Evolutionary conservation across 768 basidiomycete genomes (phyloP).

Genomic region (Filobasidium floriforme): DNA sequence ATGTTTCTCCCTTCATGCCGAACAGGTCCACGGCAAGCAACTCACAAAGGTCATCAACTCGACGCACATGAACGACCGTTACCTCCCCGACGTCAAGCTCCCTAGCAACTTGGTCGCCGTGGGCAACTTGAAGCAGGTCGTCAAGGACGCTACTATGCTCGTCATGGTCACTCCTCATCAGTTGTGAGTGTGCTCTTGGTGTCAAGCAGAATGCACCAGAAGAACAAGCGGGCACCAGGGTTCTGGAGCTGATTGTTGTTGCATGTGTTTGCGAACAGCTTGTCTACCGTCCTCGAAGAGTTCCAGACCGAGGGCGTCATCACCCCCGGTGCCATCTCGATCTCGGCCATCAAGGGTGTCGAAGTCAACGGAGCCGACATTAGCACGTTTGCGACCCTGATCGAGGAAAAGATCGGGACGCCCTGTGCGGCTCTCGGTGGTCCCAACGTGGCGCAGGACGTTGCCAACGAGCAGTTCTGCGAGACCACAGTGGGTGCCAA

Average conservation of each 20-base stretch:
- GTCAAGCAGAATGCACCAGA: too few relatives aligned
- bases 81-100: conserved; percentile 47
- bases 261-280: too few relatives aligned
- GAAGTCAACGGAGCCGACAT: conserved; percentile 48
- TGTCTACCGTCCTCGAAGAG: conserved; percentile 38
- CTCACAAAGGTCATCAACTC: conserved; percentile 50
- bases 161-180: conserved; percentile 50
- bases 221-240: too few relatives aligned
- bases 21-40: conserved; percentile 42
- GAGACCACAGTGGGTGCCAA: conserved; percentile 50
- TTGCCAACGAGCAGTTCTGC: conserved; percentile 44
- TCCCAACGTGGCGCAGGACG: conserved; percentile 49
- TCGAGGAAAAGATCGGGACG: conserved; percentile 46
- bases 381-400: conserved; percentile 48
- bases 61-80: conserved; percentile 48
- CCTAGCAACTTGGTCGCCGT: conserved; percentile 47
- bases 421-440: conserved; percentile 48
- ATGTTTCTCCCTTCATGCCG: not conserved
- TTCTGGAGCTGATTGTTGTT: too few relatives aligned
- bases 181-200: conserved; percentile 24
- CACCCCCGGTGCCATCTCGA: conserved; percentile 42
- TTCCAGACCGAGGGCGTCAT: conserved; percentile 36
- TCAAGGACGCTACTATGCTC: conserved; percentile 48
- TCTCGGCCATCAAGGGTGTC: conserved; percentile 51
- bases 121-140: conserved; percentile 46